Conservation (phyloP, 108 stramenopile species). For the Cyclotella baltica region DNA sequence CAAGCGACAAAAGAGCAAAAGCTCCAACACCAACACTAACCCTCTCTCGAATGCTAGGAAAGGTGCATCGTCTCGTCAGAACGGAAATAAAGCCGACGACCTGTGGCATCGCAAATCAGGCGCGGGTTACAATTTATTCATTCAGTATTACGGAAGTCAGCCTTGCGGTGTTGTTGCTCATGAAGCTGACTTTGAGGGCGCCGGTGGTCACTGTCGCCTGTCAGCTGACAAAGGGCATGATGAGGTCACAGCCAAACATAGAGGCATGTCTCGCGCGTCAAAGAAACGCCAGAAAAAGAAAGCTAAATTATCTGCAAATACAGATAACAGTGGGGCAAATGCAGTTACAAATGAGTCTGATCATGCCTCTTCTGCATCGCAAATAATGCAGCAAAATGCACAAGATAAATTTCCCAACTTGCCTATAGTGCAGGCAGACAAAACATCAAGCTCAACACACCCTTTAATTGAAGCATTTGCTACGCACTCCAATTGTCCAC, state of each 20-base stretch:
- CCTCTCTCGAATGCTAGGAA: conserved; percentile 42
- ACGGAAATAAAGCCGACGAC: conserved; percentile 13
- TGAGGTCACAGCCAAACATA: not conserved
- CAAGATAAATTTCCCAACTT: not conserved
- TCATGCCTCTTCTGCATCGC: no score
- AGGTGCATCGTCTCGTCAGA: conserved; percentile 10
- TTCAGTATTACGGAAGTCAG: conserved; percentile 71
- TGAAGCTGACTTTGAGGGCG: not conserved
- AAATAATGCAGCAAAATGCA: no score
- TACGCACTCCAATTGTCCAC: conserved; percentile 26
- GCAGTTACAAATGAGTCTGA: not conserved
- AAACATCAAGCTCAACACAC: conserved; percentile 21
- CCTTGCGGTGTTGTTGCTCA: conserved; percentile 56
- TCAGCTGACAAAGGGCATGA: not conserved
- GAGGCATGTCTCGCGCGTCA: conserved; percentile 71
- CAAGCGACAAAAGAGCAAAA: not conserved
- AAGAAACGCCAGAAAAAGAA: conserved; percentile 66
- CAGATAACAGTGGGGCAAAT: not conserved
- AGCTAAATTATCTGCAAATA: not conserved
- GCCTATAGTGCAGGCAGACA: not conserved
- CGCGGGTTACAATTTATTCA: conserved; percentile 67
- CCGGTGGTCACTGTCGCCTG: not conserved
- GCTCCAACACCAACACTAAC: conserved; percentile 3
- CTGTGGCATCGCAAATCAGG: conserved; percentile 79
- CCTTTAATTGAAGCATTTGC: conserved; percentile 49